Evolutionary conservation across 768 basidiomycete species (phyloP), one percentile per base, ranked within the genome.

Genomic region (Leccinum arenicola): DNA sequence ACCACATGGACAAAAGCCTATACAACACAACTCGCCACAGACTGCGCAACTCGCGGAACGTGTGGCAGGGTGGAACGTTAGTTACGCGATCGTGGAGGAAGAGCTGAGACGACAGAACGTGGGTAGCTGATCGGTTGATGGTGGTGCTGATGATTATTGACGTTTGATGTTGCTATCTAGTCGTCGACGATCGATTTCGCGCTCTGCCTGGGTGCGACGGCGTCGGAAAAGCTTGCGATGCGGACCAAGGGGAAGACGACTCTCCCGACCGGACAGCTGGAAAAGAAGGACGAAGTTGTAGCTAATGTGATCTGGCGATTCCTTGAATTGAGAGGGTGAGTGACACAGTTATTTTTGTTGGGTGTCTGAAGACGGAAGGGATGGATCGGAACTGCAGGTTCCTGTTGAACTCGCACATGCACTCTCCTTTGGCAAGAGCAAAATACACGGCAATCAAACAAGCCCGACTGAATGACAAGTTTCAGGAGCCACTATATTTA

Each of bases 221-320:
- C 83, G 48, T 79, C 84, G 47, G 92, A 95, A 56, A 87, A 87
- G 66, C 80, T 90, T 21, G 95, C 97, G 0, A 73, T 76, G 43
- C 86, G 93, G 45, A 98, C 96, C 51, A 90, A 89, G 73, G 80
- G 82, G 43, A 90, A 87, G 76, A 68, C 72, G n/a, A 78, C 67
- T 53, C 64, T 74, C 33, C 67, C 76, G 27, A 68, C 66, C 38
- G 68, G 66, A 6, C 82, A 85, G 15, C 80, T 99, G 27, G 96
- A 98, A 60, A 98, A 97, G 78, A 98, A 98, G 77, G 97, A 99
- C 67, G 97, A 99, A 73, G 81, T 97, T 0, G 97, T 99, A 4
- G 95, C 95, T 8, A 99, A 99, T 70, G 95, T 96, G 27, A 91
- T 99, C 56, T 98, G 95, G 95, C 85, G 96, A 55, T 98, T 98